Evolutionary conservation across 2,329 filamentous ascomycete species (phyloP).

Genomic region (Xenoacremonium recifei): DNA sequence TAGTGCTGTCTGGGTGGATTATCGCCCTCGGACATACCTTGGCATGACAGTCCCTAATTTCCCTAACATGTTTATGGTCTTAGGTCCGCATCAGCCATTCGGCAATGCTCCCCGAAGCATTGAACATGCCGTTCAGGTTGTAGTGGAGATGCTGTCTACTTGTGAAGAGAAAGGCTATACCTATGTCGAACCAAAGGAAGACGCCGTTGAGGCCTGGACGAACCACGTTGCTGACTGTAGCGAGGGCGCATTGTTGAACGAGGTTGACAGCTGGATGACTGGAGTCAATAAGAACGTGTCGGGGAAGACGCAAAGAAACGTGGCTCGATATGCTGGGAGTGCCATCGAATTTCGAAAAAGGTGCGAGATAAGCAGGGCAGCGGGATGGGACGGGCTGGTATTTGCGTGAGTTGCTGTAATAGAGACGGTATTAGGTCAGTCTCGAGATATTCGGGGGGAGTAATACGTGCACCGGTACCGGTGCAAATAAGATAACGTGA

Average conservation of each 20-base stretch:
- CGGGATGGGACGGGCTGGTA: too few species aligned
- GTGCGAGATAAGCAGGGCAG: too few species aligned
- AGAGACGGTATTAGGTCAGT: too few species aligned
- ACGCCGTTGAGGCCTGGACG: conserved; percentile 17
- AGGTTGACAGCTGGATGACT: conserved; percentile 51
- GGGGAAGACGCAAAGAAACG: conserved; percentile 40
- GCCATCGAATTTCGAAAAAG: conserved; percentile 13
- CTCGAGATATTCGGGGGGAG: too few species aligned
- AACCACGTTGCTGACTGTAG: conserved; percentile 46
- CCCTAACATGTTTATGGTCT: conserved; percentile 24
- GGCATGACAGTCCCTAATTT: conserved; percentile 9
- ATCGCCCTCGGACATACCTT: conserved; percentile 9
- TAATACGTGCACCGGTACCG: too few species aligned
- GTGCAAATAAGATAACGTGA: too few species aligned
- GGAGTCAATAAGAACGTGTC: conserved; percentile 53
- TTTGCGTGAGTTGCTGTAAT: too few species aligned
- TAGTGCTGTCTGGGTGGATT: conserved; percentile 16
- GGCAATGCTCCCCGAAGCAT: conserved; percentile 18
- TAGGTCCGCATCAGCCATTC: conserved; percentile 17
- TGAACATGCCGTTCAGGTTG: conserved; percentile 2
- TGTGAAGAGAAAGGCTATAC: conserved; percentile 12
- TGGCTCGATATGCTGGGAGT: conserved; percentile 24
- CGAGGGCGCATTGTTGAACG: conserved; percentile 36
- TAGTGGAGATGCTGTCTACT: conserved; percentile 10
- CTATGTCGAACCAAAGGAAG: conserved; percentile 6